These are phyloP conservation scores for Talaromyces funiculosus DNA, from an alignment of 2,329 filamentous ascomycete species.

Conservation along the genomic window DNA sequence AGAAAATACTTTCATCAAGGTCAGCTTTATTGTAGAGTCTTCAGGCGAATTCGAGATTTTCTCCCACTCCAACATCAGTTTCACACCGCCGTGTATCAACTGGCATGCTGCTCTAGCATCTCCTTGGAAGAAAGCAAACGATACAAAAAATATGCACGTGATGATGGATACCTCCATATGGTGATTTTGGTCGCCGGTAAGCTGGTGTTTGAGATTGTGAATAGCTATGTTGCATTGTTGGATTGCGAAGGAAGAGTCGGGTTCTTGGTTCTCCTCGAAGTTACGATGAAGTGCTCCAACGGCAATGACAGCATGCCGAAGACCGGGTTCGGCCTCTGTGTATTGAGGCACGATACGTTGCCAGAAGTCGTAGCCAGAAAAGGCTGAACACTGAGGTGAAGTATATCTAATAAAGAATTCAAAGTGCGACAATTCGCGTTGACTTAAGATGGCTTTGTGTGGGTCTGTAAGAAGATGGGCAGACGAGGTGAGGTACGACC, in stretches of 20 bases:
- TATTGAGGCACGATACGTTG: not conserved
- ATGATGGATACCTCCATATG: constrained; percentile 16
- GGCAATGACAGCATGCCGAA: constrained; percentile 8
- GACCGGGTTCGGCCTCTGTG: not conserved
- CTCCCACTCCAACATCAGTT: constrained; percentile 10
- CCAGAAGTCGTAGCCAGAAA: constrained; percentile 3
- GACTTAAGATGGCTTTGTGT: not conserved
- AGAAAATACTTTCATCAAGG: constrained; percentile 11
- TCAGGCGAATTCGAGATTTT: not conserved
- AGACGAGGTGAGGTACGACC: not conserved
- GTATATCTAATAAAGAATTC: constrained; percentile 7
- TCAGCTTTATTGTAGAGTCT: not conserved
- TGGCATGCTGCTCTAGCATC: constrained; percentile 9
- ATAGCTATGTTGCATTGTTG: constrained; percentile 15
- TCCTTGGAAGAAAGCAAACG: constrained; percentile 16
- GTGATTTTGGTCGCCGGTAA: constrained; percentile 3
- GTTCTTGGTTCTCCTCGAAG: constrained; percentile 9
- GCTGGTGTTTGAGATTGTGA: constrained; percentile 6
- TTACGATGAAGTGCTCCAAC: constrained; percentile 10
- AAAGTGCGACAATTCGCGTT: constrained; percentile 1
- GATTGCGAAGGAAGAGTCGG: constrained; percentile 9
- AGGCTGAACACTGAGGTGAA: constrained; percentile 1
- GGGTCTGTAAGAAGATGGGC: not conserved
- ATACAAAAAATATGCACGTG: constrained; percentile 14
- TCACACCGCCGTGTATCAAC: constrained; percentile 14